Conservation (phyloP, 2,329 filamentous ascomycete species). For the Fusarium buxicola region DNA sequence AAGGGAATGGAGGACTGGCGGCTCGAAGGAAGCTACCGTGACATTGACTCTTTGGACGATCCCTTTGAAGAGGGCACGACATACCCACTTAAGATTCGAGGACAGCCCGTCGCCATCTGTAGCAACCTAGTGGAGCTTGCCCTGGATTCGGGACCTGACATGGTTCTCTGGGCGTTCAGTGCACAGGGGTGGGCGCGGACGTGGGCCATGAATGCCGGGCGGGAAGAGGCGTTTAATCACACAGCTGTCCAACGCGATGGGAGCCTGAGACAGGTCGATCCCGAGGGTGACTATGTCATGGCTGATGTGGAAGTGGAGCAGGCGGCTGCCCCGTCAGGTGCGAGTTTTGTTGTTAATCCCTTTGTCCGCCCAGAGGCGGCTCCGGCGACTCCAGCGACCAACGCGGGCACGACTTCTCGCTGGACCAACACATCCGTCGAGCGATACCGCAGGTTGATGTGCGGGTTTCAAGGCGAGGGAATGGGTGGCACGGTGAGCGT, state of each 20-base stretch:
- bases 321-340: conserved; percentile 4
- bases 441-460: conserved; percentile 28
- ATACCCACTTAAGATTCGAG: conserved; percentile 49
- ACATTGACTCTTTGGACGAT: conserved; percentile 35
- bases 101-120: conserved; percentile 49
- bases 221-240: conserved; percentile 27
- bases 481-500: conserved; percentile 43
- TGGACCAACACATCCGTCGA: conserved; percentile 16
- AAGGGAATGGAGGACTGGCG: conserved; percentile 30
- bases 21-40: conserved; percentile 35
- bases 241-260: conserved; percentile 48
- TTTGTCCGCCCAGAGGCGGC: conserved; percentile 4
- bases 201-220: conserved; percentile 48
- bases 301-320: conserved; percentile 24
- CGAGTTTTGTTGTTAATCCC: conserved; percentile 22
- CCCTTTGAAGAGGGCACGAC: conserved; percentile 22
- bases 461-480: conserved; percentile 28
- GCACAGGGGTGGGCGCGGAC: conserved; percentile 50
- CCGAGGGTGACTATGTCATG: conserved; percentile 49
- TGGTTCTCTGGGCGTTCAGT: conserved; percentile 52
- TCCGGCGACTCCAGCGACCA: conserved; percentile 5
- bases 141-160: conserved; percentile 48
- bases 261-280: conserved; percentile 48
- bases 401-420: conserved; percentile 3
- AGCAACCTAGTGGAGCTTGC: conserved; percentile 49